A percentile compares a stretch with the other conserved stretches of the same genome.
Conservation (phyloP, 2,329 filamentous ascomycete species). For the Microdochium paspali region DNA sequence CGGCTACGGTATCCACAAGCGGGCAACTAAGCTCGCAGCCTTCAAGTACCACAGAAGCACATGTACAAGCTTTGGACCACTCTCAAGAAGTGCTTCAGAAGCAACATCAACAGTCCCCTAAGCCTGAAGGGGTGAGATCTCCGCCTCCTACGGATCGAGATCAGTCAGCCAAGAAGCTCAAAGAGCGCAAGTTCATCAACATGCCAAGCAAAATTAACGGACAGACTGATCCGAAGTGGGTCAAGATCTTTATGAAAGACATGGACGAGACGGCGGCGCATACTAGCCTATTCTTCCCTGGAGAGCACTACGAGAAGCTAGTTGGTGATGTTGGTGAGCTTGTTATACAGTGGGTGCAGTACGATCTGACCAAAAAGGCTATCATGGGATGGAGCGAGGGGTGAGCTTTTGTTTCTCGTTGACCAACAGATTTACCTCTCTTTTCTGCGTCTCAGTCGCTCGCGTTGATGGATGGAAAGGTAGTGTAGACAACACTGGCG, state of each 20-base stretch:
- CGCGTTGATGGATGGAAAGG: no score
- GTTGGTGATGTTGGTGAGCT: slow-evolving; percentile 64
- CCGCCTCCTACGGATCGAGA: neutral
- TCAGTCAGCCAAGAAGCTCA: slow-evolving; percentile 20
- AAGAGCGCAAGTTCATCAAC: slow-evolving; percentile 71
- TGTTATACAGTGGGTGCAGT: slow-evolving; percentile 61
- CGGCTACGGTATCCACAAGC: neutral
- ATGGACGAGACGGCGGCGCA: slow-evolving; percentile 83
- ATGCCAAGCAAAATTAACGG: slow-evolving; percentile 49
- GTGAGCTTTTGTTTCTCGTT: neutral
- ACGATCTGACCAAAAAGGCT: slow-evolving; percentile 40
- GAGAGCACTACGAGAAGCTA: slow-evolving; percentile 64
- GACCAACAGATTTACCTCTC: no score
- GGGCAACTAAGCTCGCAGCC: neutral
- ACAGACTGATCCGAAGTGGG: slow-evolving; percentile 61
- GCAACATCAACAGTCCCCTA: slow-evolving; percentile 1
- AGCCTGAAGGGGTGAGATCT: neutral
- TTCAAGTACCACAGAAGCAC: neutral
- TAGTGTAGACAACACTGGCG: no score
- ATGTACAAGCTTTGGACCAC: no score
- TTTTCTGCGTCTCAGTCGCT: no score
- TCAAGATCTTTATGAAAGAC: slow-evolving; percentile 69
- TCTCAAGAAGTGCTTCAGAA: neutral
- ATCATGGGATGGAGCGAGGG: slow-evolving; percentile 12
- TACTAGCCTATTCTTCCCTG: slow-evolving; percentile 68